Evolutionary conservation across 768 basidiomycete species (phyloP).

Genomic region (Tricholoma terreum): DNA sequence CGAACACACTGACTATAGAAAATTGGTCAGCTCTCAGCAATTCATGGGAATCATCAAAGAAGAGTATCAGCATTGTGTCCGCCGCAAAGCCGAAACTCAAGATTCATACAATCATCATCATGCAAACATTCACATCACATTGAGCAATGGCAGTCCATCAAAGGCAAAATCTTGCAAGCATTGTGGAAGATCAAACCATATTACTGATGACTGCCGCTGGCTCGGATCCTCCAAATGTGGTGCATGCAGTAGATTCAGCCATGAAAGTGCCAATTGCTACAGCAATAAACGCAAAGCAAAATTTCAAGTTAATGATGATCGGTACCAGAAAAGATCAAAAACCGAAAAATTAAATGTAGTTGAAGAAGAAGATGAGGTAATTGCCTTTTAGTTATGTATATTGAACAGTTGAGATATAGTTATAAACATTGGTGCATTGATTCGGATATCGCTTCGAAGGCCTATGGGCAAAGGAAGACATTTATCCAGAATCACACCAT

Average conservation of each 20-base stretch:
- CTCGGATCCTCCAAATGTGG: background rate
- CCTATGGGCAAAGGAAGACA: background rate
- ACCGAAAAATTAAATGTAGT: background rate
- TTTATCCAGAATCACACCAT: background rate
- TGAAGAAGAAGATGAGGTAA: background rate
- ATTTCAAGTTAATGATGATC: too few species aligned
- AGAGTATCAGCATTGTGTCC: too few species aligned
- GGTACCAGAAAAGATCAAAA: background rate
- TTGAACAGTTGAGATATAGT: background rate
- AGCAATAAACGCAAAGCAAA: too few species aligned
- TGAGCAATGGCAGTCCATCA: background rate
- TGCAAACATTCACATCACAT: background rate
- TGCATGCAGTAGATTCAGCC: too few species aligned
- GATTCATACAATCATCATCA: background rate
- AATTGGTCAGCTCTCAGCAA: too few species aligned
- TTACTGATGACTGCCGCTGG: background rate
- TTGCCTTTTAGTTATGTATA: background rate
- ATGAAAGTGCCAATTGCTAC: background rate
- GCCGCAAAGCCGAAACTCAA: background rate
- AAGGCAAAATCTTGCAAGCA: background rate
- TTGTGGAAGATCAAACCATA: background rate
- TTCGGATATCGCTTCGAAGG: background rate
- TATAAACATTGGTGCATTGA: background rate
- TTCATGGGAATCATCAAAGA: too few species aligned
- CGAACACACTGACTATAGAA: too few species aligned